Base-by-base conservation (phyloP, 2,329 filamentous ascomycete genomes). In the Cercospora berteroae region DNA sequence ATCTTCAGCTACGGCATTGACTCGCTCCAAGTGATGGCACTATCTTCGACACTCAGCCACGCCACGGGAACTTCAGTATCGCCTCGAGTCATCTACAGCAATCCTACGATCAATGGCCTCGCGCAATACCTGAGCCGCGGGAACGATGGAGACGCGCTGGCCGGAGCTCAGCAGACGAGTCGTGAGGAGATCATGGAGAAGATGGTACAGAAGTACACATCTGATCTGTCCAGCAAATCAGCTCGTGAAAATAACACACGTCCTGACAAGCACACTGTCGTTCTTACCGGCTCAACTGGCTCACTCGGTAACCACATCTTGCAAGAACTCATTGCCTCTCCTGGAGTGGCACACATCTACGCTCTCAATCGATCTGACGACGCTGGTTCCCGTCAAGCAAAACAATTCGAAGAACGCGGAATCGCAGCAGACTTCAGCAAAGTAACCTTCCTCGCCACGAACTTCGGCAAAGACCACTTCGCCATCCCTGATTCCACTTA, bases 271-370 rank as follows among this genome's bases (percentile, higher is more conserved):
- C 71, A 74, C 48, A 72, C 68, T 8, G 72, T 80, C 7, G 69
- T 77, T 16, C 59, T 80, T 13, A 80, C 79, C 4, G 78, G 79
- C 1, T 75, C 74, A 0, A 80, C 78, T 2, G 79, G 78, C 12
- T 75, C 77, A 0, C 70, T 80, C 0, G 78, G 79, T 1, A 76
- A 72, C 27, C 78, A 78, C 63, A 60, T 80, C 3, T 73, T 80
- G 0, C 68, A 77, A 16, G 66, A 66, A 13, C 67, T 79, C 1
- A 72, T 80, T 4, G 63, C 44, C 7, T 71, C 76, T 9, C 59
- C 70, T 1, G 63, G 44, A 1, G 71, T 79, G 3, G 66, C 52
- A 2, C 74, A 75, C 18, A 67, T 80, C 25, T 75, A 72, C 61
- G 79, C 74, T 62, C 69, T 78, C 12, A 77, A 77, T 44, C 73